A percentile compares a stretch with the other conserved stretches of the same genome.
These are phyloP conservation scores for Rhizodiscina lignyota DNA, from an alignment of 495 filamentous ascomycete species.

Conservation along the genomic window DNA sequence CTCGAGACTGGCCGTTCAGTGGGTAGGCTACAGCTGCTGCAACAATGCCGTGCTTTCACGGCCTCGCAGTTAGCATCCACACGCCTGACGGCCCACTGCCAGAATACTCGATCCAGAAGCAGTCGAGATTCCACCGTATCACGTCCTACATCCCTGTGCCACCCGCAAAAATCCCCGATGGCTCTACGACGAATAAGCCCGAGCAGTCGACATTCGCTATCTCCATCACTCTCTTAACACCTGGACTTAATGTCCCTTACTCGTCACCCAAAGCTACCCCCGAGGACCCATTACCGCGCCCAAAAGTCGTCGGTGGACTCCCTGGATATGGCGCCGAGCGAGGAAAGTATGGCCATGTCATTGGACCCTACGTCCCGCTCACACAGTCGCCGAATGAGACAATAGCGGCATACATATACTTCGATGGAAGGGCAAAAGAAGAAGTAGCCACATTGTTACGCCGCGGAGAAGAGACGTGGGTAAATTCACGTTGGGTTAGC, in stretches of 20 bases:
- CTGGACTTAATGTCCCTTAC: constrained; percentile 76
- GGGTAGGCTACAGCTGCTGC: too few species aligned
- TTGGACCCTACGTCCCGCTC: constrained; percentile 77
- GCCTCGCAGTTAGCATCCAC: constrained; percentile 91
- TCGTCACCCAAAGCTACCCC: constrained; percentile 61
- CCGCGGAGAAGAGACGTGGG: constrained; percentile 95
- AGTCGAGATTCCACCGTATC: constrained; percentile 78
- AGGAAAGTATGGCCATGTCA: constrained; percentile 36
- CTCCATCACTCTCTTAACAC: constrained; percentile 86
- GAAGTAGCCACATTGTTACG: constrained; percentile 90
- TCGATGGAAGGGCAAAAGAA: constrained; percentile 88
- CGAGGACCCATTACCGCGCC: constrained; percentile 55
- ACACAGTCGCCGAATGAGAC: constrained; percentile 87
- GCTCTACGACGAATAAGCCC: constrained; percentile 49
- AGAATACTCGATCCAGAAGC: constrained; percentile 89
- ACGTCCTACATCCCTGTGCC: constrained; percentile 94
- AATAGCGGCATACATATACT: constrained; percentile 97
- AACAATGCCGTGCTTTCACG: constrained; percentile 95
- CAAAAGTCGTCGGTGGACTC: constrained; percentile 59
- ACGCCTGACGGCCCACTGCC: constrained; percentile 73
- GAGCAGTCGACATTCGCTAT: constrained; percentile 92
- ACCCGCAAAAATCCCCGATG: constrained; percentile 56
- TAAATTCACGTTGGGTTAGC: constrained; percentile 95
- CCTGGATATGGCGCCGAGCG: constrained; percentile 36
- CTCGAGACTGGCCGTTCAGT: too few species aligned